Evolutionary conservation across 169 alveolate species (phyloP).

Genomic region (Condylostoma magnum): DNA sequence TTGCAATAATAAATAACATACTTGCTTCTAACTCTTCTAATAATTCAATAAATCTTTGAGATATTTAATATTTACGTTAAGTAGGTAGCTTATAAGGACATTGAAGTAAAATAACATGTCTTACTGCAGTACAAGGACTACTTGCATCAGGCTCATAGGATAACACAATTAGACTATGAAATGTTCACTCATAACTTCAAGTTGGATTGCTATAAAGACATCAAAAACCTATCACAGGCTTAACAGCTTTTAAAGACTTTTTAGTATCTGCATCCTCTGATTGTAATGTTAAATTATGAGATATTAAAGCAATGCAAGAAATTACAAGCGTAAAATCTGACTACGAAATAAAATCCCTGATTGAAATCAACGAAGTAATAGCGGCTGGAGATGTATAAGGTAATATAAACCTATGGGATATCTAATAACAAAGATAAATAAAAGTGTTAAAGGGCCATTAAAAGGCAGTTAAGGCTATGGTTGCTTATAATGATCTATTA

Average conservation of each 20-base stretch:
- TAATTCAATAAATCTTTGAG: not conserved
- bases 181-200: not conserved
- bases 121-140: not conserved
- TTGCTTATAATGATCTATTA: too few species aligned
- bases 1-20: not conserved
- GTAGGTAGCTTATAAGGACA: not conserved
- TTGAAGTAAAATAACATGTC: not conserved
- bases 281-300: too few species aligned
- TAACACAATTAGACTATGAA: not conserved
- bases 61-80: not conserved
- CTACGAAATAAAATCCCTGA: not conserved
- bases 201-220: too few species aligned
- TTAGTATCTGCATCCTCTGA: too few species aligned
- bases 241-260: too few species aligned
- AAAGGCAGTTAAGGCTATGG: too few species aligned
- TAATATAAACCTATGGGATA: too few species aligned
- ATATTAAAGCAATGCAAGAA: not conserved
- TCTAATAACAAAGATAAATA: too few species aligned
- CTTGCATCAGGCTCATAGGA: constrained; percentile 9
- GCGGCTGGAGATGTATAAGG: too few species aligned
- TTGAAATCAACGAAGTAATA: not conserved
- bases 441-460: too few species aligned
- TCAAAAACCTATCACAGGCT: too few species aligned
- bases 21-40: not conserved
- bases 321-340: not conserved